Evolutionary conservation across 139 green algal species (phyloP).

Genomic region (Micractinium sp.): DNA sequence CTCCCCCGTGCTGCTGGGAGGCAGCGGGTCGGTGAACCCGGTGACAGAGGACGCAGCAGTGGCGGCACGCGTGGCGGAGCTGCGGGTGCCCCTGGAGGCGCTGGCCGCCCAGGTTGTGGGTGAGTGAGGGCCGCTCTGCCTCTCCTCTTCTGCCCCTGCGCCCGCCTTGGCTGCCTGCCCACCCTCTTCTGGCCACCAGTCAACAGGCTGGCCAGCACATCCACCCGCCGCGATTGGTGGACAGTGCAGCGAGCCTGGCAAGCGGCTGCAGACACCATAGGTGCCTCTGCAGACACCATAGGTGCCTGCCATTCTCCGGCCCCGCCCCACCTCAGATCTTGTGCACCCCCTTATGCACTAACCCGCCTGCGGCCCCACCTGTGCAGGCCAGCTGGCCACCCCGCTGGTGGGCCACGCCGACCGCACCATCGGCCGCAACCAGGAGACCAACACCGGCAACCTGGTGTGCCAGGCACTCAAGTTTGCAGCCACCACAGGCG

Average conservation of each 20-base stretch:
- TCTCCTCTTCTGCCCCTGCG: too few species aligned
- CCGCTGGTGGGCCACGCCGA: constrained; percentile 22
- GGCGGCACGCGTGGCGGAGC: neutral
- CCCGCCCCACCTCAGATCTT: too few species aligned
- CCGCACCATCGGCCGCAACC: neutral
- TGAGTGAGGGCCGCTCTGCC: neutral
- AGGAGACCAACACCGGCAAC: constrained; percentile 48
- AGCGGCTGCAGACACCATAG: too few species aligned
- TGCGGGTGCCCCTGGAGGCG: neutral
- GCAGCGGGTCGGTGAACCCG: neutral
- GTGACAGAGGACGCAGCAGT: constrained; percentile 22
- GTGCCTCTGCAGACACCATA: too few species aligned
- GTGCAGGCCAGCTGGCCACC: neutral
- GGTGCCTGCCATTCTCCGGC: too few species aligned
- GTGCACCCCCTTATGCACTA: neutral
- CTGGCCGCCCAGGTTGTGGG: constrained; percentile 1
- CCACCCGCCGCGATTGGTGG: too few species aligned
- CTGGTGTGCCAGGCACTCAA: constrained; percentile 45
- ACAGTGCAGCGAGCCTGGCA: too few species aligned
- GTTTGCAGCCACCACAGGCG: constrained; percentile 19
- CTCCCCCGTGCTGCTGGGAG: constrained; percentile 42
- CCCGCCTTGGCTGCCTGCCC: too few species aligned
- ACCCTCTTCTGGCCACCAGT: too few species aligned
- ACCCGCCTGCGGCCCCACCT: neutral
- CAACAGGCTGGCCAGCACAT: too few species aligned